These are phyloP conservation scores for Sarcomyxa edulis DNA, from an alignment of 768 basidiomycete genomes.

Conservation along the genomic window DNA sequence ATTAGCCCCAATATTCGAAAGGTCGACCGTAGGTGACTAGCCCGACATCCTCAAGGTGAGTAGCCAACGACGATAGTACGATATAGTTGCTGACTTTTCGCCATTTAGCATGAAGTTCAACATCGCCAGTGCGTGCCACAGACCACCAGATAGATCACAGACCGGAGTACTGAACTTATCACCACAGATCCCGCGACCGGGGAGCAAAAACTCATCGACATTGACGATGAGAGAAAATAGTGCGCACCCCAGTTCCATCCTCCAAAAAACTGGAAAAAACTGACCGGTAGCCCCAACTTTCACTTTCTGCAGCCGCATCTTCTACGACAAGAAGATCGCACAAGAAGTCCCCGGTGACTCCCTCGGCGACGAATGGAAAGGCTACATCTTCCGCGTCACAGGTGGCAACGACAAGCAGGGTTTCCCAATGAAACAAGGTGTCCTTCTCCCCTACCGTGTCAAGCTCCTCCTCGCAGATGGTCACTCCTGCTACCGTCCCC, in stretches of 20 bases:
- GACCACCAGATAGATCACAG: constrained; percentile 8
- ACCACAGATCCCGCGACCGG: constrained; percentile 88
- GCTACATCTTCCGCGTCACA: constrained; percentile 94
- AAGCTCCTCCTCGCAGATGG: constrained; percentile 90
- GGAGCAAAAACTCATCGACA: constrained; percentile 92
- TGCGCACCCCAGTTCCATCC: constrained; percentile 28
- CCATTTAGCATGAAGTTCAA: constrained; percentile 99
- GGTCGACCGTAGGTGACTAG: no score
- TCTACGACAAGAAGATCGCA: constrained; percentile 96
- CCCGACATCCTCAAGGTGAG: no score
- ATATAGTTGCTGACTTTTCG: no score
- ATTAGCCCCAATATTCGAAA: no score
- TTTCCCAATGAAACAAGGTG: constrained; percentile 99
- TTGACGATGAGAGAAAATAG: constrained; percentile 89
- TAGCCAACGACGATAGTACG: no score
- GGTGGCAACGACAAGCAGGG: constrained; percentile 99
- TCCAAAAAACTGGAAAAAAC: no score
- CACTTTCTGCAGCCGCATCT: constrained; percentile 64
- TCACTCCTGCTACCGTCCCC: constrained; percentile 95
- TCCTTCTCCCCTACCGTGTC: constrained; percentile 91
- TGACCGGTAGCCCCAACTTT: no score
- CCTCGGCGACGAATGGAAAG: constrained; percentile 94
- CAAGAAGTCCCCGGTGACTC: constrained; percentile 91
- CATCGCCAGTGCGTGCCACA: constrained; percentile 75
- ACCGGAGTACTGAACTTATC: constrained; percentile 12